Percentiles rank a stretch among this genome's conserved stretches.
These are phyloP conservation scores for Sicyos edulis DNA, from an alignment of 306 rosid species.

Conservation along the genomic window DNA sequence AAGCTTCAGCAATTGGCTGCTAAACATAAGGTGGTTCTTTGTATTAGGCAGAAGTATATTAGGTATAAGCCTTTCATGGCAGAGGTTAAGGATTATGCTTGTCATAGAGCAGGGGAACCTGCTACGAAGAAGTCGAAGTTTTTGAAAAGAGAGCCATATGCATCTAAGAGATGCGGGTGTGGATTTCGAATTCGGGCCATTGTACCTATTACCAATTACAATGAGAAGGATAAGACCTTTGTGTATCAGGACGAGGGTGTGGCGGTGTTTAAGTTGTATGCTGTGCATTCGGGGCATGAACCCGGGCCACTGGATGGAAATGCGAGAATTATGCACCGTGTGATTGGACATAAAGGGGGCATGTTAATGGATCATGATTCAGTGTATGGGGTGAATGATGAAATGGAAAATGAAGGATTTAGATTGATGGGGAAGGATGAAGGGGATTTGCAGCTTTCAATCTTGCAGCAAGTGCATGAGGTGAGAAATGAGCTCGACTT, in stretches of 20 bases:
- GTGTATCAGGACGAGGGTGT: slow-evolving; percentile 93
- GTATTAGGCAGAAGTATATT: slow-evolving; percentile 95
- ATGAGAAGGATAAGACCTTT: slow-evolving; percentile 93
- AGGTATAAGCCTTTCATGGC: slow-evolving; percentile 99
- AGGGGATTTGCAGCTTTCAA: slow-evolving; percentile 67
- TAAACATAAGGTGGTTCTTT: slow-evolving; percentile 90
- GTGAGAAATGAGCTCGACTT: slow-evolving; percentile 69
- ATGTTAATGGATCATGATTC: slow-evolving; percentile 73
- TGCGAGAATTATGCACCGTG: slow-evolving; percentile 94
- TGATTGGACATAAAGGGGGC: slow-evolving; percentile 89
- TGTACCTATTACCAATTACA: slow-evolving; percentile 90
- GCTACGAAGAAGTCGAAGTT: slow-evolving; percentile 65
- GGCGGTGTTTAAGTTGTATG: slow-evolving; percentile 85
- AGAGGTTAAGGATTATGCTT: slow-evolving; percentile 98
- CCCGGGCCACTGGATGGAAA: slow-evolving; percentile 97
- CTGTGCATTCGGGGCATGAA: slow-evolving; percentile 97
- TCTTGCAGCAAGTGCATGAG: slow-evolving; percentile 86
- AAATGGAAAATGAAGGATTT: slow-evolving; percentile 72
- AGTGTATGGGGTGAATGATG: slow-evolving; percentile 88
- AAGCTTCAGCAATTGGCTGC: slow-evolving; percentile 81
- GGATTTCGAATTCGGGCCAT: slow-evolving; percentile 95
- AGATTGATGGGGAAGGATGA: slow-evolving; percentile 83
- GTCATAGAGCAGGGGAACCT: slow-evolving; percentile 96
- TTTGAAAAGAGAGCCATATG: slow-evolving; percentile 94
- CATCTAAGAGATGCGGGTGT: slow-evolving; percentile 95